phyloP scores from a whole-genome alignment of 345 rosid genomes.

The Theobroma cacao region DNA sequence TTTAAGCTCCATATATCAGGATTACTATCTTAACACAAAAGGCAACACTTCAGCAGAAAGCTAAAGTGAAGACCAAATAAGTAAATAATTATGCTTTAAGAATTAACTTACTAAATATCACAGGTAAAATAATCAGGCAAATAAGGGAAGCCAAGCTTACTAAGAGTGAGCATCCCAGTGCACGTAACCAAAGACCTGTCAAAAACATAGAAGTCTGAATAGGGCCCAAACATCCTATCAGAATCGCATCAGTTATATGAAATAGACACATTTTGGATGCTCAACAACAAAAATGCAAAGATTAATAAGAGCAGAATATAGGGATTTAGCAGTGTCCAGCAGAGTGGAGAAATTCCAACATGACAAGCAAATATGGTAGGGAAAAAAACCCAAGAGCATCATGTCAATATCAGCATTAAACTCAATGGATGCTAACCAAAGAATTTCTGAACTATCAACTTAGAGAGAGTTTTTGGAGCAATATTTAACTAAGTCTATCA shows the following conservation, averaged over 20 bases:
- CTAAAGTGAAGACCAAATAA: not conserved
- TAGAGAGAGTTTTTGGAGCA: too few species aligned
- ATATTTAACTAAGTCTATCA: too few species aligned
- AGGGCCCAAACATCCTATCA: not conserved
- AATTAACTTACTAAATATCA: slow-evolving; percentile 67
- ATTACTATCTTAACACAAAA: not conserved
- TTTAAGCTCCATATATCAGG: not conserved
- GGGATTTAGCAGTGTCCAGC: not conserved
- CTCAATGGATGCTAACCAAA: not conserved
- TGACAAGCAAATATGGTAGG: not conserved
- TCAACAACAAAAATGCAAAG: not conserved
- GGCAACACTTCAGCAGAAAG: not conserved
- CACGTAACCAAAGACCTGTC: slow-evolving; percentile 72
- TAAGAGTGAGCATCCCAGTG: slow-evolving; percentile 96
- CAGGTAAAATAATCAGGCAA: slow-evolving; percentile 78
- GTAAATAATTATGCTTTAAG: slow-evolving; percentile 3
- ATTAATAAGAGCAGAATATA: not conserved
- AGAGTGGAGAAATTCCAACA: not conserved
- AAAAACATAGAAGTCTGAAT: not conserved
- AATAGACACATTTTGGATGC: not conserved
- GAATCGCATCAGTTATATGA: not conserved
- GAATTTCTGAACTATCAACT: too few species aligned
- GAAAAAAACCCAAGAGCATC: not conserved
- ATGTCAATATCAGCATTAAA: not conserved
- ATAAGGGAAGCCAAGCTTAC: slow-evolving; percentile 97